Evolutionary conservation across 2,329 filamentous ascomycete species (phyloP), one percentile per base, ranked within the genome.

Genomic region (Pestalotiopsis sp.): DNA sequence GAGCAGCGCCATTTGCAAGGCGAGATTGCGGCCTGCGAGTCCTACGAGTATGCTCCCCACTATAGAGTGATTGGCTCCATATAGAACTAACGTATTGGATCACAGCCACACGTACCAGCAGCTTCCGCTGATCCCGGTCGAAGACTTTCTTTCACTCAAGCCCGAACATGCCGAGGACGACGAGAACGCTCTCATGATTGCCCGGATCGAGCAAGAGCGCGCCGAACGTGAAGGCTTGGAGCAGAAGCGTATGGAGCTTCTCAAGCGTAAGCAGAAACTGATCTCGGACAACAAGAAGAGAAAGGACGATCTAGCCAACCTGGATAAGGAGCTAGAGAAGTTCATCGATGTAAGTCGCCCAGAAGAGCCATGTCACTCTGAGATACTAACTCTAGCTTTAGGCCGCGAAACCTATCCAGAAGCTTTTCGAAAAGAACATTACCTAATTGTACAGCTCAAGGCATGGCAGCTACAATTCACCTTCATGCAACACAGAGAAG

Each of bases 251-350:
- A 91, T 94, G 78, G 91, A 92, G 72, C 84, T 95, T 2, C 82
- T 94, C 60, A 94, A 87, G 77, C 82, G 86, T 65, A 90, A 90
- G 75, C 86, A 88, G 73, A 89, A 89, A 78, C 84, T 90, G 63
- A 89, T 88, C 65, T 84, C 86, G 1, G 88, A 90, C 78, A 98
- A 98, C 79, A 97, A 97, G 82, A 94, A 94, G 81, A 89, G 95
- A 73, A 97, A 97, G 79, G 95, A 98, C 67, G 94, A 98, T 76
- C 83, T 99, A 63, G 94, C 93, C 23, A 97, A 92, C 76, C 83
- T 99, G 70, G 96, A 99, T 75, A 92, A 93, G 76, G 94, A 97
- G 79, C 84, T 98, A 68, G 96, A 98, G 82, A 95, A 93, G 76
- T 97, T 97, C 77, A 95, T 97, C 75, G 94, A 97, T 80, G 93